These are phyloP conservation scores for Hanseniaspora thailandica DNA, from an alignment of 805 yeast genomes.

Conservation along the genomic window DNA sequence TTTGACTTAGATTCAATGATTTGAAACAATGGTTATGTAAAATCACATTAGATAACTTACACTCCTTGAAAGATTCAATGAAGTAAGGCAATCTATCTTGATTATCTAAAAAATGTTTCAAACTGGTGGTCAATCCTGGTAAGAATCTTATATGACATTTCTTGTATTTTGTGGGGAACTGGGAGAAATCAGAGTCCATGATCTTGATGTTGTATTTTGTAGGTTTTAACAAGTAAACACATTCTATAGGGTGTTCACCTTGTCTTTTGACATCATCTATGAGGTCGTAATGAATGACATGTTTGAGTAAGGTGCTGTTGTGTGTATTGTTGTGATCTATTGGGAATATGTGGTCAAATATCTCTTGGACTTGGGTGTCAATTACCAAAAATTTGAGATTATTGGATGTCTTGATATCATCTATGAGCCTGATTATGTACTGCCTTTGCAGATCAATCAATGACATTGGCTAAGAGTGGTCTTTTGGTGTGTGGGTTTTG, in stretches of 20 bases:
- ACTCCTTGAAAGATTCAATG: conserved; percentile 29
- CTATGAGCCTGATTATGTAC: conserved; percentile 30
- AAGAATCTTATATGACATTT: conserved; percentile 62
- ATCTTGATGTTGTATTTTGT: conserved; percentile 59
- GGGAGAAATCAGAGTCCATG: conserved; percentile 58
- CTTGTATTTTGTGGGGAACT: conserved; percentile 58
- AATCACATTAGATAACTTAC: conserved; percentile 46
- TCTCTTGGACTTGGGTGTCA: conserved; percentile 43
- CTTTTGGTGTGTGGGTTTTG: background rate
- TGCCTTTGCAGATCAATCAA: conserved; percentile 31
- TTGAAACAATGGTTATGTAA: conserved; percentile 56
- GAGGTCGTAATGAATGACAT: conserved; percentile 53
- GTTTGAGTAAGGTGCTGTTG: conserved; percentile 36
- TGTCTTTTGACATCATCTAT: conserved; percentile 48
- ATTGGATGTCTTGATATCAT: conserved; percentile 34
- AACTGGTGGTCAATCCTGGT: conserved; percentile 39
- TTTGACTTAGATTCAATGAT: conserved; percentile 48
- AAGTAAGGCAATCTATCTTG: conserved; percentile 25
- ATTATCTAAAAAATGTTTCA: conserved; percentile 25
- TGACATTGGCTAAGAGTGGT: conserved; percentile 26
- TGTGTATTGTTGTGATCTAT: conserved; percentile 22
- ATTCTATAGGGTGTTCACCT: conserved; percentile 57
- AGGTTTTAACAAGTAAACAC: conserved; percentile 69
- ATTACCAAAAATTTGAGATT: conserved; percentile 43
- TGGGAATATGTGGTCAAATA: conserved; percentile 37